A percentile compares a stretch with the other conserved stretches of the same genome.
Evolutionary conservation across 306 rosid species (phyloP).

Genomic region (Cucurbita argyrosperma): DNA sequence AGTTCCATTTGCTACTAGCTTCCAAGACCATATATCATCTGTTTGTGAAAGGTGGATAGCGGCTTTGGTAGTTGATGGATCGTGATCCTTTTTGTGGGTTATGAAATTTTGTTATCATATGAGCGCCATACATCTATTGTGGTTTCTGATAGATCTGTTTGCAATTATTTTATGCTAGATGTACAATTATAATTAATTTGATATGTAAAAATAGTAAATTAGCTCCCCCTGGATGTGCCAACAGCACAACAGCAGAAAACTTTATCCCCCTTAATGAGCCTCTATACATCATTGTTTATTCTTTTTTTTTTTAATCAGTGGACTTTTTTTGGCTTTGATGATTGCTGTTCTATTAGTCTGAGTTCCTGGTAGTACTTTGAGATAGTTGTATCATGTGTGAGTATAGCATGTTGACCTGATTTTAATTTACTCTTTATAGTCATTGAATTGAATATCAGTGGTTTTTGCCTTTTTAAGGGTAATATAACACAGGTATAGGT

Average conservation of each 20-base stretch:
- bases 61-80: too few species aligned
- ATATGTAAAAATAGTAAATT: background rate
- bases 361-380: background rate
- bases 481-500: too few species aligned
- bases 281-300: background rate
- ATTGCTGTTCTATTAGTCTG: background rate
- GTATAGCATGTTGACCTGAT: background rate
- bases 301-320: background rate
- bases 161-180: background rate
- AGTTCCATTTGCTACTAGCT: too few species aligned
- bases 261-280: background rate
- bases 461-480: too few species aligned
- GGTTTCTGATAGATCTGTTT: background rate
- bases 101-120: background rate
- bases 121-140: background rate
- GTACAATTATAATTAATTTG: background rate
- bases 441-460: too few species aligned
- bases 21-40: too few species aligned
- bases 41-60: too few species aligned
- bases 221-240: background rate
- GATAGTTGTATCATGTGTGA: background rate
- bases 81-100: background rate
- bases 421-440: too few species aligned
- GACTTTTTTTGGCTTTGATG: background rate
- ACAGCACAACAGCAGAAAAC: background rate